Evolutionary conservation across 2,329 filamentous ascomycete species (phyloP).

Genomic region (Ploettnerulaceae sp.): DNA sequence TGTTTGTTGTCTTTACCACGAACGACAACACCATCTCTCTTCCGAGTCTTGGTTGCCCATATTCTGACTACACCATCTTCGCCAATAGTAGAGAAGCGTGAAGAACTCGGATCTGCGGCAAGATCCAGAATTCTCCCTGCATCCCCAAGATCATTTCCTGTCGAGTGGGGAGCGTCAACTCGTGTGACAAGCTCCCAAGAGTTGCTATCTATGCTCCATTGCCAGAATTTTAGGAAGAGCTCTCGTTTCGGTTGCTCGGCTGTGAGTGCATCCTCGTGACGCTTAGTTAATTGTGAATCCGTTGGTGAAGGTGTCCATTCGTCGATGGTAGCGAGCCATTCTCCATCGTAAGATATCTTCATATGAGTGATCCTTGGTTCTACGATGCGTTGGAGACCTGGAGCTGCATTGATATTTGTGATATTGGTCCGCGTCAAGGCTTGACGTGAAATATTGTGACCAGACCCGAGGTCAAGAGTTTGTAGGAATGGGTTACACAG

Average conservation of each 20-base stretch:
- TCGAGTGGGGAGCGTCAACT: conserved; percentile 75
- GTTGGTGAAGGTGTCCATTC: conserved; percentile 74
- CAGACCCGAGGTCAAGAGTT: conserved; percentile 76
- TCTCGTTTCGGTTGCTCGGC: conserved; percentile 57
- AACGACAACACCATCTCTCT: conserved; percentile 61
- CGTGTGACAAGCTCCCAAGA: conserved; percentile 74
- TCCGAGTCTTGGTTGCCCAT: conserved; percentile 72
- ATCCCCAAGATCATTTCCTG: conserved; percentile 44
- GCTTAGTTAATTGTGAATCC: conserved; percentile 58
- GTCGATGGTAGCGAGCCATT: conserved; percentile 88
- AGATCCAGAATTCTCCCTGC: conserved; percentile 65
- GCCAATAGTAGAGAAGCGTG: conserved; percentile 80
- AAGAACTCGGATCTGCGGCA: conserved; percentile 60
- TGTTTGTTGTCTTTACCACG: conserved; percentile 54
- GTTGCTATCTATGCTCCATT: conserved; percentile 52
- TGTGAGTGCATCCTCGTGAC: conserved; percentile 40
- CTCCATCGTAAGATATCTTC: conserved; percentile 71
- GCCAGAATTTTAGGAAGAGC: conserved; percentile 88
- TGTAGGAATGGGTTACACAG: conserved; percentile 65
- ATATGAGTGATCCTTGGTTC: conserved; percentile 76
- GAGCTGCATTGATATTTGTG: conserved; percentile 72
- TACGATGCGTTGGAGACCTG: conserved; percentile 63
- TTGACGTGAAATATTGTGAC: conserved; percentile 77
- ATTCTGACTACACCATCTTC: conserved; percentile 72
- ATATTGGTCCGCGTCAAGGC: conserved; percentile 83